Conservation (phyloP, 2,329 filamentous ascomycete species). For the Penicillium sp. region DNA sequence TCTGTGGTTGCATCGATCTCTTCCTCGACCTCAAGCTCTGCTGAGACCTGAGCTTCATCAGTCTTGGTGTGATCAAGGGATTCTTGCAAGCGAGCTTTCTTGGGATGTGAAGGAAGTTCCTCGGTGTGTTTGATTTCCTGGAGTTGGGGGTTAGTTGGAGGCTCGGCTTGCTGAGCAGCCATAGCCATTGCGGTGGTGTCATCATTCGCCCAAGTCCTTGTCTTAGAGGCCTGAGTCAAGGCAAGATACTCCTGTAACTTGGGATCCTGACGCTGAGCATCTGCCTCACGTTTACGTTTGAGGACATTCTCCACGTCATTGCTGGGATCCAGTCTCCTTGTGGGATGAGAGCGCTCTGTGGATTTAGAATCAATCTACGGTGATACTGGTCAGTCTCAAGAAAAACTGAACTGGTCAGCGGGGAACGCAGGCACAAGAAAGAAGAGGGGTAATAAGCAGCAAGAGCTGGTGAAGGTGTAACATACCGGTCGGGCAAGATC, state of each 20-base stretch:
- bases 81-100: constrained; percentile 46
- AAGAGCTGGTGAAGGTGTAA: constrained; percentile 11
- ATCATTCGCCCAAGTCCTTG: constrained; percentile 58
- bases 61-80: constrained; percentile 35
- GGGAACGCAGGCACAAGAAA: constrained; percentile 24
- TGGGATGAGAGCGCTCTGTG: constrained; percentile 20
- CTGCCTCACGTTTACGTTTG: constrained; percentile 39
- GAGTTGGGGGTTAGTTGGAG: constrained; percentile 17
- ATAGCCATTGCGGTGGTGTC: constrained; percentile 34
- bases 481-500: constrained; percentile 78
- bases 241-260: constrained; percentile 83
- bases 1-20: constrained; percentile 14
- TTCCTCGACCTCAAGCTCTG: constrained; percentile 15
- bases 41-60: constrained; percentile 20
- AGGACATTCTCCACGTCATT: constrained; percentile 25
- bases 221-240: constrained; percentile 67
- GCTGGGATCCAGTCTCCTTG: constrained; percentile 18
- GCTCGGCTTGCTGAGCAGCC: constrained; percentile 15
- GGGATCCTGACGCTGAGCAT: constrained; percentile 63
- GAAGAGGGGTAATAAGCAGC: constrained; percentile 9
- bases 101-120: constrained; percentile 39
- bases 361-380: constrained; percentile 38
- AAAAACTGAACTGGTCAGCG: constrained; percentile 37
- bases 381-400: constrained; percentile 35
- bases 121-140: constrained; percentile 18